Conservation (phyloP, 352 stramenopile genomes). For the Phytophthora hybrid region DNA sequence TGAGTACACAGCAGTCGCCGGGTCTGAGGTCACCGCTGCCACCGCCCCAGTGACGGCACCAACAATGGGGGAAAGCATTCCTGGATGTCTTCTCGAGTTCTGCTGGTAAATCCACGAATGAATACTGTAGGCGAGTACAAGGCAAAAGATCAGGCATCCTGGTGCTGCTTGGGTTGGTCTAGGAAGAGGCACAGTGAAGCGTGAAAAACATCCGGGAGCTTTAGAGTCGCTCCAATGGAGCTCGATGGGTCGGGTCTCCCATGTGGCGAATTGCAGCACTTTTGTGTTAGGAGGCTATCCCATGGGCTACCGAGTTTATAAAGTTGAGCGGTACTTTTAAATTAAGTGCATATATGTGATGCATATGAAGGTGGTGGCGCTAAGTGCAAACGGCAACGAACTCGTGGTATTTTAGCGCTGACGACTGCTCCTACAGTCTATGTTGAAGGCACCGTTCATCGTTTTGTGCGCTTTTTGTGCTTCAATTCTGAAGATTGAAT, state of each 20-base stretch:
- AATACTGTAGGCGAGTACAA: background rate
- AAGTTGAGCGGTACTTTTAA: background rate
- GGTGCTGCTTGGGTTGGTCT: background rate
- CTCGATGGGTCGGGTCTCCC: background rate
- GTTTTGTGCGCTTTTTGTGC: background rate
- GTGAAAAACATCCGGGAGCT: constrained; percentile 4
- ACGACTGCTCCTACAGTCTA: background rate
- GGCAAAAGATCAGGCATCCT: constrained; percentile 9
- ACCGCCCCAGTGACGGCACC: constrained; percentile 10
- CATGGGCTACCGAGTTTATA: constrained; percentile 3
- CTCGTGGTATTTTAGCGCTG: background rate
- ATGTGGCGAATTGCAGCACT: background rate
- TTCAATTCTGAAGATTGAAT: background rate
- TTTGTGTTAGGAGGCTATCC: constrained; percentile 16
- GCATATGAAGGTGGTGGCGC: background rate
- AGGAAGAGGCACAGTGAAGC: background rate
- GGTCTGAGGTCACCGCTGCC: constrained; percentile 7
- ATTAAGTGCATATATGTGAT: no score
- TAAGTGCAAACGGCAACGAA: constrained; percentile 5
- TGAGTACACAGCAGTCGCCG: constrained; percentile 7
- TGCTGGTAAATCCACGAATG: constrained; percentile 24
- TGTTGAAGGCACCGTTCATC: no score
- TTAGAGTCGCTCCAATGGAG: constrained; percentile 3
- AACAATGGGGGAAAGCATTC: constrained; percentile 15
- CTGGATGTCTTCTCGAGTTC: background rate